Conservation (phyloP, 2,329 filamentous ascomycete genomes). For the Colletotrichum spaethianum region DNA sequence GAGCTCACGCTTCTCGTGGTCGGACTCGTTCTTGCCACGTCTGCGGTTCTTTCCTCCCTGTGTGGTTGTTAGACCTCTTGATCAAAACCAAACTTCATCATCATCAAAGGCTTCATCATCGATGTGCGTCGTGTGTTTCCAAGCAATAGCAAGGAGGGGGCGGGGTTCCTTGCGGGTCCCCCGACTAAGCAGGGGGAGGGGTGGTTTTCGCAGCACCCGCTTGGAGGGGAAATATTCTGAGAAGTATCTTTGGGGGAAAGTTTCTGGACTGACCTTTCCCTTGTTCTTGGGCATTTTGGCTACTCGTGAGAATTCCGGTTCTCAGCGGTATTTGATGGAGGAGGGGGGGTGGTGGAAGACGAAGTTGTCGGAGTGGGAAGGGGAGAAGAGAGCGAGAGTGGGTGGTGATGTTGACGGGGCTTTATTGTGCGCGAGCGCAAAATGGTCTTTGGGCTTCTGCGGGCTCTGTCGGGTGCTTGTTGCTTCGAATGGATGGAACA, state of each 20-base stretch:
- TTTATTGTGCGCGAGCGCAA: constrained; percentile 40
- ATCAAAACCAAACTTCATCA: background rate
- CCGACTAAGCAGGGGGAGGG: constrained; percentile 33
- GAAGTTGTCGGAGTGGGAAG: constrained; percentile 24
- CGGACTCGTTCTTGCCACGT: constrained; percentile 99
- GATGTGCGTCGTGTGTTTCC: constrained; percentile 31
- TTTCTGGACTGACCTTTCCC: constrained; percentile 84
- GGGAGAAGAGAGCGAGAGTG: constrained; percentile 17
- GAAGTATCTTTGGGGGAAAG: background rate
- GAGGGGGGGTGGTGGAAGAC: constrained; percentile 19
- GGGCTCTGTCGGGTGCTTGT: background rate
- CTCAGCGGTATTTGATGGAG: constrained; percentile 42
- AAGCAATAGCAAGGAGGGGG: constrained; percentile 36
- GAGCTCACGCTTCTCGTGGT: constrained; percentile 98
- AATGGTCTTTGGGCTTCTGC: constrained; percentile 22
- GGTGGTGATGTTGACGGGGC: constrained; percentile 31
- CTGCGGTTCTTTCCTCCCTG: constrained; percentile 98
- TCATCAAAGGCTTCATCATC: constrained; percentile 25
- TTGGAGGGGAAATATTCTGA: background rate
- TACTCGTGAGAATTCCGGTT: constrained; percentile 42
- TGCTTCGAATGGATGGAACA: constrained; percentile 19
- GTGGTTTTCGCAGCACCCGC: constrained; percentile 23
- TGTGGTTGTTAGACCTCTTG: constrained; percentile 45
- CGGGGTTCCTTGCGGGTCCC: constrained; percentile 42
- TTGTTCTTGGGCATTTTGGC: constrained; percentile 96